Percentiles rank a stretch among this genome's conserved stretches.
These are phyloP conservation scores for Puya raimondii DNA, from an alignment of 176 grass and related monocot genomes.

Conservation along the genomic window DNA sequence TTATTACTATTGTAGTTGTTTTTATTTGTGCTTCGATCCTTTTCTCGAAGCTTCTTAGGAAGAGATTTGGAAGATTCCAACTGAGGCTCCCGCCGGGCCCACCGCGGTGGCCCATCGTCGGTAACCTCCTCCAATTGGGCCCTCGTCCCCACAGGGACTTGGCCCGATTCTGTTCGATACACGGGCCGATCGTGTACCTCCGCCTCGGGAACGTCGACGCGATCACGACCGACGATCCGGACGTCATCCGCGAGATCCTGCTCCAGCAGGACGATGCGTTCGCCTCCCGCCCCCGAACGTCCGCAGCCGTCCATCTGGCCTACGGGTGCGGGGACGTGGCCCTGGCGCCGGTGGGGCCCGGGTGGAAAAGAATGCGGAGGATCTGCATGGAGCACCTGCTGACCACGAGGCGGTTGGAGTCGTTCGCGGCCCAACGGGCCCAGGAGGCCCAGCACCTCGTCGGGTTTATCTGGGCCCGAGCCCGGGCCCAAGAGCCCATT, in stretches of 20 bases:
- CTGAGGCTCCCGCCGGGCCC: constrained; percentile 75
- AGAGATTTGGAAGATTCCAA: constrained; percentile 26
- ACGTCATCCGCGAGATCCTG: constrained; percentile 85
- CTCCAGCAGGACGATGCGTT: constrained; percentile 78
- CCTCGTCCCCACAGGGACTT: constrained; percentile 83
- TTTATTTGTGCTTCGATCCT: constrained; percentile 41
- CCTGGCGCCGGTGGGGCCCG: constrained; percentile 61
- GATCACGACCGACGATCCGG: constrained; percentile 79
- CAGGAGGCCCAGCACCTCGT: constrained; percentile 59
- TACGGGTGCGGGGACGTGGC: constrained; percentile 69
- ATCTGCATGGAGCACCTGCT: constrained; percentile 89
- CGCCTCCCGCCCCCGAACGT: constrained; percentile 67
- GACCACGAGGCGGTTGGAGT: constrained; percentile 60
- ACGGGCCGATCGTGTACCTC: constrained; percentile 84
- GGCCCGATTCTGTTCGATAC: constrained; percentile 52
- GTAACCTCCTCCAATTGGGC: constrained; percentile 71
- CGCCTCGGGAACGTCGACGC: constrained; percentile 72
- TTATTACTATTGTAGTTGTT: constrained; percentile 35
- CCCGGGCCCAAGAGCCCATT: constrained; percentile 33
- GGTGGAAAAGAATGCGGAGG: constrained; percentile 82
- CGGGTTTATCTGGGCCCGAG: constrained; percentile 46
- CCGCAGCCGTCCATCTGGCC: constrained; percentile 65
- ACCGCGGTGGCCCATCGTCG: constrained; percentile 59
- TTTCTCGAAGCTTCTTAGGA: constrained; percentile 27
- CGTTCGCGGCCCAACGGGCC: constrained; percentile 55